Evolutionary conservation across 163 green algal species (phyloP).

Genomic region (Scenedesmus sp.): DNA sequence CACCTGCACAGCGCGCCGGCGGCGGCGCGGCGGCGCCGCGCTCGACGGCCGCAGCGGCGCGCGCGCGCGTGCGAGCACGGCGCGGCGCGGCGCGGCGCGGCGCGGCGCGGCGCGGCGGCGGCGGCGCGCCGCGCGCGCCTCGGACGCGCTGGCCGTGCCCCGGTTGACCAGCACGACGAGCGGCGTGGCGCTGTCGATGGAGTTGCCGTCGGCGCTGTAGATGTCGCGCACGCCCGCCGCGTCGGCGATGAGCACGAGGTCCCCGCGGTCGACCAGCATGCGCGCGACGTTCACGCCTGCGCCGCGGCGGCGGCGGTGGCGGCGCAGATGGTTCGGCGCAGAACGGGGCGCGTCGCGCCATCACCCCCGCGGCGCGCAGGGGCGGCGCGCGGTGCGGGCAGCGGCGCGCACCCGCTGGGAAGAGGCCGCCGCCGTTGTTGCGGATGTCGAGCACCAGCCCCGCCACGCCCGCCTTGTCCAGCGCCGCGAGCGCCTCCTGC

Average conservation of each 20-base stretch:
- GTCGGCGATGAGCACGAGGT: slow-evolving; percentile 95
- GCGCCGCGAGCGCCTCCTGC: slow-evolving; percentile 64
- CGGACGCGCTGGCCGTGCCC: slow-evolving; percentile 91
- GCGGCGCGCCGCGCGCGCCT: slow-evolving; percentile 67
- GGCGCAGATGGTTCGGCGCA: too few relatives aligned
- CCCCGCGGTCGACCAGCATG: slow-evolving; percentile 80
- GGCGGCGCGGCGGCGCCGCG: too few relatives aligned
- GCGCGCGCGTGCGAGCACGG: not conserved
- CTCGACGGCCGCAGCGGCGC: too few relatives aligned
- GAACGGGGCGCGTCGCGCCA: too few relatives aligned
- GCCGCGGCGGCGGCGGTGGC: too few relatives aligned
- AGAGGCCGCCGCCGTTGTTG: slow-evolving; percentile 96
- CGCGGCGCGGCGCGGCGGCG: too few relatives aligned
- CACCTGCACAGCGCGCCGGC: slow-evolving; percentile 76
- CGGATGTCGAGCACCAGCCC: slow-evolving; percentile 90
- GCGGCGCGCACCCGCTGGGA: slow-evolving; percentile 76
- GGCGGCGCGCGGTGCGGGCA: slow-evolving; percentile 13
- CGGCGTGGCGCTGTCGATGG: slow-evolving; percentile 66
- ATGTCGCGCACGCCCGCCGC: slow-evolving; percentile 88
- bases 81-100: too few relatives aligned
- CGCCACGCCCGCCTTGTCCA: slow-evolving; percentile 62
- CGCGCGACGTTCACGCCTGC: slow-evolving; percentile 85
- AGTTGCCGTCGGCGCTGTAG: slow-evolving; percentile 77
- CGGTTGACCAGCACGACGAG: slow-evolving; percentile 94
- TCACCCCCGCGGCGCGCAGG: too few relatives aligned